Conservation (phyloP, 306 rosid species). For the Ammopiptanthus mongolicus region DNA sequence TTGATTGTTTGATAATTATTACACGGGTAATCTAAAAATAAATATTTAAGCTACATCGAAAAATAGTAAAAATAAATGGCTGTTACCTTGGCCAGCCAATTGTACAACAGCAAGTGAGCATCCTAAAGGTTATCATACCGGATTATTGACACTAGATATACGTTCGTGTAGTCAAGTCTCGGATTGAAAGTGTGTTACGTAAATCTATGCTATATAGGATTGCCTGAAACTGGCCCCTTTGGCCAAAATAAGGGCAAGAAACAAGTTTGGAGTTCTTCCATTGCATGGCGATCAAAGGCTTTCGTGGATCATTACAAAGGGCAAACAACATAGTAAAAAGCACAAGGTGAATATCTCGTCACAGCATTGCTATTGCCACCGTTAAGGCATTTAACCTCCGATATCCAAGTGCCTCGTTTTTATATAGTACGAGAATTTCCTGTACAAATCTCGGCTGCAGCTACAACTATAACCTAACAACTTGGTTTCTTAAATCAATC, state of each 20-base stretch:
- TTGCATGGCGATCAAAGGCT: neutral
- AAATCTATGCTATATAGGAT: neutral
- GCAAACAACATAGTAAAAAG: neutral
- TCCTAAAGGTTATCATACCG: no score
- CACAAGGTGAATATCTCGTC: neutral
- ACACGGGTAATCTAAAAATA: no score
- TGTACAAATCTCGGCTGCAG: conserved; percentile 22
- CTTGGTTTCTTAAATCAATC: conserved; percentile 4
- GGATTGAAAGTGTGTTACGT: neutral
- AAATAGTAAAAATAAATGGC: neutral
- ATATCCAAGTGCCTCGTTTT: neutral
- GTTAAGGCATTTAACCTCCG: neutral
- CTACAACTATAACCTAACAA: conserved; percentile 22
- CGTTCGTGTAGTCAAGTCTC: neutral
- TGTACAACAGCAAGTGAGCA: no score
- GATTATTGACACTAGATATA: neutral
- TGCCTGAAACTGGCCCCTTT: neutral
- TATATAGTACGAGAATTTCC: conserved; percentile 10
- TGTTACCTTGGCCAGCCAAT: no score
- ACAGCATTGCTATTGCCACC: neutral
- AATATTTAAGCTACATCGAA: neutral
- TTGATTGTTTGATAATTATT: no score
- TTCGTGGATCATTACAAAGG: neutral
- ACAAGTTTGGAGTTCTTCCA: neutral
- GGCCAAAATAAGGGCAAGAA: neutral